Evolutionary conservation across 768 basidiomycete species (phyloP).

Genomic region (Rhizopogon vinicolor): DNA sequence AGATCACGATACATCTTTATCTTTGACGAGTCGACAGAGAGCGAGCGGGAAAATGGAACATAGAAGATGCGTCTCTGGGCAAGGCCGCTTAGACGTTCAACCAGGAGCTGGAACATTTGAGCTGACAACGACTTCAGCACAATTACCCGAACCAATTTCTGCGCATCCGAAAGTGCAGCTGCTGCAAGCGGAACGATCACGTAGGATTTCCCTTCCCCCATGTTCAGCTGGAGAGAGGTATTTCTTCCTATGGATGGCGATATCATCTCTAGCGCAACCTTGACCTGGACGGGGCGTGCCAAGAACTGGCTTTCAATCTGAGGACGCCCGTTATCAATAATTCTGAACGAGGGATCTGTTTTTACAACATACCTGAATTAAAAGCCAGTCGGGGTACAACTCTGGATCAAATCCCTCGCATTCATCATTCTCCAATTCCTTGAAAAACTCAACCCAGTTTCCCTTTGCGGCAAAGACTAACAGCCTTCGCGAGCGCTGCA

Average conservation of each 20-base stretch:
- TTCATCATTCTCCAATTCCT: conserved; percentile 22
- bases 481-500: conserved; percentile 36
- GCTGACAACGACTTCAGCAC: conserved; percentile 22
- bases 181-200: conserved; percentile 23
- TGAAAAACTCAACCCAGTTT: conserved; percentile 26
- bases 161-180: conserved; percentile 17
- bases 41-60: conserved; percentile 19
- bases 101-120: conserved; percentile 25
- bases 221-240: conserved; percentile 25
- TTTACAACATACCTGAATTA: conserved; percentile 33
- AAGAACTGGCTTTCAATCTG: conserved; percentile 44
- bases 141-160: conserved; percentile 20
- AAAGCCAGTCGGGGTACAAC: conserved; percentile 35
- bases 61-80: conserved; percentile 22
- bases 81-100: conserved; percentile 17
- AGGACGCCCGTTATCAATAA: neutral
- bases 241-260: conserved; percentile 30
- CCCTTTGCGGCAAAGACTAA: conserved; percentile 16
- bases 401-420: conserved; percentile 12
- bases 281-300: conserved; percentile 37
- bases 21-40: neutral
- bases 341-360: neutral
- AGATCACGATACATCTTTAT: conserved; percentile 15
- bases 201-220: conserved; percentile 31
- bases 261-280: conserved; percentile 45